phyloP scores from a whole-genome alignment of 495 filamentous ascomycete species.

The Pseudevernia furfuracea region DNA sequence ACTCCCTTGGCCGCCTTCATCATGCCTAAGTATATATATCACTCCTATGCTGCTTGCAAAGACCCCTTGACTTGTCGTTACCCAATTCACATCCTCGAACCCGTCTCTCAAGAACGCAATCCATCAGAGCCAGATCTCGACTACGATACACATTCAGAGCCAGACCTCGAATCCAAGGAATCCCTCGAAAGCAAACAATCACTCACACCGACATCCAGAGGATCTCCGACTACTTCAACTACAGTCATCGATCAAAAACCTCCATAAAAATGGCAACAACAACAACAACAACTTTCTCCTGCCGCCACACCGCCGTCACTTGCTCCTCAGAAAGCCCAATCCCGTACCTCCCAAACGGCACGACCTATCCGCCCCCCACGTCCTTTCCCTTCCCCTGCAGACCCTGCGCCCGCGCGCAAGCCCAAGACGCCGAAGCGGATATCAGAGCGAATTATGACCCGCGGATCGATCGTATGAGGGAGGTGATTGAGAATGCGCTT shows the following conservation, averaged over 20 bases:
- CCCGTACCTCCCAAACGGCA: neutral
- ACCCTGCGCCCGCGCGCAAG: slow-evolving; percentile 12
- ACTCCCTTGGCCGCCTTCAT: neutral
- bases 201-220: neutral
- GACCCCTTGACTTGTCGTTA: neutral
- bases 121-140: too few relatives aligned
- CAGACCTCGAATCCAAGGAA: neutral
- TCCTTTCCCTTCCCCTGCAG: slow-evolving; percentile 16
- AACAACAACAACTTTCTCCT: neutral
- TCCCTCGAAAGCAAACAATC: neutral
- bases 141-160: neutral
- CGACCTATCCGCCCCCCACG: neutral
- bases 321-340: neutral
- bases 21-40: slow-evolving; percentile 5
- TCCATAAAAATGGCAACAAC: neutral
- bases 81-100: neutral
- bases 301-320: slow-evolving; percentile 2
- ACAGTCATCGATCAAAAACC: neutral
- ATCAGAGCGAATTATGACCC: neutral
- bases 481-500: neutral
- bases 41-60: slow-evolving; percentile 4
- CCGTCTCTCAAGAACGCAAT: neutral
- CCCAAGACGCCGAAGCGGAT: neutral
- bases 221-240: neutral
- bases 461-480: neutral